Evolutionary conservation across 345 rosid genomes (phyloP), one percentile per base, ranked within the genome.

Genomic region (Psidium guajava): DNA sequence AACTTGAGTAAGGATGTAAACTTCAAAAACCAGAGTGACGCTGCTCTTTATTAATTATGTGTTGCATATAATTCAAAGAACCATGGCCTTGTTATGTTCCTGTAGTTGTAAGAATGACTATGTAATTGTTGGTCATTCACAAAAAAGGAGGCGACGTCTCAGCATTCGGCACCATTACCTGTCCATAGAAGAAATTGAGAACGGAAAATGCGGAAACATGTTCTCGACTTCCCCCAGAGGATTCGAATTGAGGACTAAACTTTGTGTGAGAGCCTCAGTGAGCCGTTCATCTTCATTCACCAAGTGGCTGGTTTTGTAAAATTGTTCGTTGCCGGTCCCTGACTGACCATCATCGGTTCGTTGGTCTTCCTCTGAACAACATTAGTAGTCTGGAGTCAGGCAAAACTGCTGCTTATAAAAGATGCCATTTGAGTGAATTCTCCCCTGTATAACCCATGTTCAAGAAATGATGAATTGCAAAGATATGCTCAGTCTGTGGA

Each of bases 231-330:
- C 93, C 86, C 87, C 54, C 84, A 95, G 94, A 91, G 95, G 94
- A 87, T 44, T 49, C 6, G 93, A 85, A 27, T 88, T 93, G 44
- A 89, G 57, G 55, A 25, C 87, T 87, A 93, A 86, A 86, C 96
- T 96, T 87, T 93, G 95, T 90, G 92, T 95, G 85, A 96, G 58
- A 87, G 97, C 99, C 91, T 85, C 91, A 27, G 99, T 96, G 4
- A 96, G 93, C 83, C 56, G 8, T 36, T 81, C 24, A 47, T 81
- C 83, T 81, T 81, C 83, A 12, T 25, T 55, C 74, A 27, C 40
- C 74, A 61, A 27, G 40, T 61, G 74, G 20, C 74, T 61, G 36
- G 10, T 2, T 61, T 14, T 14, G n/a, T 58, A 58, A 58, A 13
- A 61, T 27, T 27, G 40, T 61, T 36, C 74, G 27, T 61, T 40